Conservation (phyloP, 202 grass and related monocot genomes). For the Carex sylvatica region DNA sequence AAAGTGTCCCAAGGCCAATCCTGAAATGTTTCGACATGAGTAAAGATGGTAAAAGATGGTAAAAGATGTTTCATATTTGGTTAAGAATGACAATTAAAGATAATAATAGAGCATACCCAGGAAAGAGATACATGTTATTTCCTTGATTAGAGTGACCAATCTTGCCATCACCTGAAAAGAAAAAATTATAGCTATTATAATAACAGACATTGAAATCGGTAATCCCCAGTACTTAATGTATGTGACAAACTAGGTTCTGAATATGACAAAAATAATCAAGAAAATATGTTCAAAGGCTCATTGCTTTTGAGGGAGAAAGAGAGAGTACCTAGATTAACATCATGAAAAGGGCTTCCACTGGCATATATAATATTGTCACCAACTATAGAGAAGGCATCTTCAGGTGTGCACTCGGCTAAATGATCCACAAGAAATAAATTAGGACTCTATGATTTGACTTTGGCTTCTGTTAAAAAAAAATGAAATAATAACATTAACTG, state of each 20-base stretch:
- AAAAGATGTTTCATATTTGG: background rate
- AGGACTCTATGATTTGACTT: slow-evolving; percentile 15
- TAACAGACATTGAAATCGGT: slow-evolving; percentile 3
- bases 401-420: slow-evolving; percentile 88
- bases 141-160: slow-evolving; percentile 97
- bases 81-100: background rate
- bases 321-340: slow-evolving; percentile 79
- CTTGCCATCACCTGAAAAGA: slow-evolving; percentile 71
- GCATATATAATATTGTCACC: slow-evolving; percentile 85
- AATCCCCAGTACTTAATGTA: slow-evolving; percentile 10
- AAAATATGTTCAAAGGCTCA: slow-evolving; percentile 13
- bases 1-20: slow-evolving; percentile 95
- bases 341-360: slow-evolving; percentile 85
- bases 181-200: slow-evolving; percentile 24
- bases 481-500: slow-evolving; percentile 29
- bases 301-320: background rate
- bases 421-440: slow-evolving; percentile 30
- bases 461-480: slow-evolving; percentile 10
- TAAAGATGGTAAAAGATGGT: background rate
- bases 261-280: slow-evolving; percentile 5
- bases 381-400: slow-evolving; percentile 82
- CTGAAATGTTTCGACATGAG: slow-evolving; percentile 37
- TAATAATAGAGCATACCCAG: slow-evolving; percentile 55
- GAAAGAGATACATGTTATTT: slow-evolving; percentile 99
- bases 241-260: background rate